Conservation (phyloP, 2,329 filamentous ascomycete genomes). For the Biscogniauxia mediterranea region DNA sequence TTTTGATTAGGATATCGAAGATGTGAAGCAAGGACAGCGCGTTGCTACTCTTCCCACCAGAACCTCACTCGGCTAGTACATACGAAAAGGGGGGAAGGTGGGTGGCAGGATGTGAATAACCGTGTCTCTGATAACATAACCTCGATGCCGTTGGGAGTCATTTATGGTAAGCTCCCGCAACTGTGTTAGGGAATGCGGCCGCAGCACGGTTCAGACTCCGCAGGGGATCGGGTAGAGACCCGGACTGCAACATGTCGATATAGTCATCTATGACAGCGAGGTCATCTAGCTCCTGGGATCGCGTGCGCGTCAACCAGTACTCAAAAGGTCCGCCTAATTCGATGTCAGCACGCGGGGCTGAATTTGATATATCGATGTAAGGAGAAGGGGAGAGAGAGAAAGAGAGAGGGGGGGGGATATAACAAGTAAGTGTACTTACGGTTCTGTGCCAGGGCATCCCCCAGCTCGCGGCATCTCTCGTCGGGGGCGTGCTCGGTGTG, state of each 20-base stretch:
- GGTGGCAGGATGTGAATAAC: neutral
- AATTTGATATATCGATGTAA: no score
- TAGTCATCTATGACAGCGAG: conserved; percentile 36
- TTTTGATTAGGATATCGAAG: neutral
- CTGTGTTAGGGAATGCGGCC: conserved; percentile 32
- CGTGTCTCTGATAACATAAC: neutral
- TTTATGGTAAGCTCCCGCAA: conserved; percentile 11
- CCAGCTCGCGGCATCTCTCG: conserved; percentile 44
- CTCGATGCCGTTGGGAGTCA: neutral
- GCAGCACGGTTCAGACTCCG: conserved; percentile 36
- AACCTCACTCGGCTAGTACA: neutral
- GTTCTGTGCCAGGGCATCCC: conserved; percentile 41
- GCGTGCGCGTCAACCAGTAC: conserved; percentile 46
- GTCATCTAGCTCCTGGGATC: conserved; percentile 37
- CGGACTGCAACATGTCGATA: conserved; percentile 35
- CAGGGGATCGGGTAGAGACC: conserved; percentile 37
- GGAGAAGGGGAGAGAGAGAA: no score
- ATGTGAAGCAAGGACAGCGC: neutral
- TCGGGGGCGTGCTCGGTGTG: conserved; percentile 42
- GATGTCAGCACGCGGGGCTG: neutral
- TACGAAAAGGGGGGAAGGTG: neutral
- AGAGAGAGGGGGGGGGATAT: no score
- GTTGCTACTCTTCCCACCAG: no score
- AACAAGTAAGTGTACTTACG: conserved; percentile 31
- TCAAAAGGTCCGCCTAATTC: conserved; percentile 42